Evolutionary conservation across 345 rosid genomes (phyloP).

Genomic region (Raphanus raphanistrum): DNA sequence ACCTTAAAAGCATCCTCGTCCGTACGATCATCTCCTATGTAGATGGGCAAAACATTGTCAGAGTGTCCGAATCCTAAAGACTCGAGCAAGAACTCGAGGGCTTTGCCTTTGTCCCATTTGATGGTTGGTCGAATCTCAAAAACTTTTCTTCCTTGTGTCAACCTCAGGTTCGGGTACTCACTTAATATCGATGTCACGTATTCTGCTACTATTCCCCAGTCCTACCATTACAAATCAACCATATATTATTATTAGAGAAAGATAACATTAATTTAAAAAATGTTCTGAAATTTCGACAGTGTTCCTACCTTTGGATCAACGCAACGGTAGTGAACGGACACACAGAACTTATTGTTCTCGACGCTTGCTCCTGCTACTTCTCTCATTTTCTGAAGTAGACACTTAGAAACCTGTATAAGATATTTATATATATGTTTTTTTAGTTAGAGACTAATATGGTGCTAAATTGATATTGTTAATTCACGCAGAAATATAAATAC

Average conservation of each 20-base stretch:
- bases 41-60: constrained; percentile 64
- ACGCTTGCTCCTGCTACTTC: constrained; percentile 64
- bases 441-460: not conserved
- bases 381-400: constrained; percentile 57
- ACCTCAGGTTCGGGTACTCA: constrained; percentile 65
- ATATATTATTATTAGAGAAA: not conserved
- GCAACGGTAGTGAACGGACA: constrained; percentile 82
- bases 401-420: constrained; percentile 44
- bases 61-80: constrained; percentile 64
- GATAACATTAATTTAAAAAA: not conserved
- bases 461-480: not conserved
- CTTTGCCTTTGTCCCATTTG: constrained; percentile 94
- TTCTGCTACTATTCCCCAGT: constrained; percentile 63
- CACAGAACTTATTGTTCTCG: constrained; percentile 86
- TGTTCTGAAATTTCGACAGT: not conserved
- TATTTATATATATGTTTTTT: not conserved
- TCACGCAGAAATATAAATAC: not conserved
- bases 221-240: constrained; percentile 41
- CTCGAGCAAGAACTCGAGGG: constrained; percentile 80
- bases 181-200: constrained; percentile 55
- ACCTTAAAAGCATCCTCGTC: constrained; percentile 98
- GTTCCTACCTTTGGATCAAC: constrained; percentile 72
- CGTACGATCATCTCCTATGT: constrained; percentile 85
- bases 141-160: constrained; percentile 83
- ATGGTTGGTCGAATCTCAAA: constrained; percentile 87